Base-by-base conservation (phyloP, 805 yeast genomes). In the Candida quercuum region DNA sequence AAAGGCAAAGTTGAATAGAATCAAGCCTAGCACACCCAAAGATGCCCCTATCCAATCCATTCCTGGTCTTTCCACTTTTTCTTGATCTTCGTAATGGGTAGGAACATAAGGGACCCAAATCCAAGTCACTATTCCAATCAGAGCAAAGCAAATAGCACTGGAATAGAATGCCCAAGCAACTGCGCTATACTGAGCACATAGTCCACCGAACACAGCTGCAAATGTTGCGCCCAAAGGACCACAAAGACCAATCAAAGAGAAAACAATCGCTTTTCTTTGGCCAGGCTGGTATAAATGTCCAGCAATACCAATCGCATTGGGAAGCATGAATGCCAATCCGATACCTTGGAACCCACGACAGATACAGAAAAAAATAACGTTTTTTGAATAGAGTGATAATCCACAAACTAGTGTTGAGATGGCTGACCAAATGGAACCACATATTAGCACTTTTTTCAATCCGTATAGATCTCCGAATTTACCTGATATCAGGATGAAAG, bases 391-490 rank as follows among this genome's bases (percentile, higher is more conserved):
- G 14, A 60, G 56, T 0, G 84, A 61, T 3, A 82, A 49, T 0
- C 89, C 91, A 3, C 75, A 68, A 15, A 84, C 57, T 33, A 81
- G 45, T 1, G 78, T 63, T 81, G 87, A 79, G 0, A 81, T 24
- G 0, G 69, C 48, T 3, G 71, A 58, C 76, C 84, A 72, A 6
- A 57, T 33, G 57, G 78, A 76, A 1, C 91, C 87, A 5, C 64
- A 47, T 0, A 76, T 29, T 38, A 79, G 64, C n/a, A 76, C 57
- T 28, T 54, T 60, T 40, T 76, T 78, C 37, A 80, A 63, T 0
- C 93, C 93, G 47, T 74, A 76, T 10, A 82, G 62, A 50, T 84
- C 94, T 23, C 94, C 93, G 32, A 81, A 51, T 35, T 79, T 67
- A 9, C 93, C 93, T 26, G 82, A 71, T 5, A 78, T 63, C 25